Percentiles rank a stretch among this genome's conserved stretches.
Evolutionary conservation across 2,329 filamentous ascomycete species (phyloP).

Genomic region (Lecanicillium sp.): DNA sequence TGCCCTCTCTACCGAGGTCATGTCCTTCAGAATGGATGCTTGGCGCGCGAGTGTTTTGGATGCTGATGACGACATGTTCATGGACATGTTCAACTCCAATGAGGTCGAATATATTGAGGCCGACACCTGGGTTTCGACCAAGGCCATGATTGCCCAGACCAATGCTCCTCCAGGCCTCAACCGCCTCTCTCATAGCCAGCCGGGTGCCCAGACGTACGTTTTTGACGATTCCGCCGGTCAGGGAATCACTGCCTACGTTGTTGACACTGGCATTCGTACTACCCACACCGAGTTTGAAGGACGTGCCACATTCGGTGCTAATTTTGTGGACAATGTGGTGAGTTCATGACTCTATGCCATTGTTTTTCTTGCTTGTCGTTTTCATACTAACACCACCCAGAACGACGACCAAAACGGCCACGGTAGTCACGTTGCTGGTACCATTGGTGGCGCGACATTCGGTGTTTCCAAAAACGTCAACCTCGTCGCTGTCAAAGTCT

Average conservation of each 20-base stretch:
- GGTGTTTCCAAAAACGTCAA: constrained; percentile 47
- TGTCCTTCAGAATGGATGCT: constrained; percentile 35
- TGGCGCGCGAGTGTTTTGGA: constrained; percentile 48
- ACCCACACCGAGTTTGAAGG: constrained; percentile 41
- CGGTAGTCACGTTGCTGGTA: constrained; percentile 49
- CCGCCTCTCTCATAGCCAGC: constrained; percentile 38
- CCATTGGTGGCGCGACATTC: constrained; percentile 45
- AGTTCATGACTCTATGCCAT: constrained; percentile 14
- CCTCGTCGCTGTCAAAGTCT: constrained; percentile 43
- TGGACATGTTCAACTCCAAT: constrained; percentile 36
- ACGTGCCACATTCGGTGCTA: constrained; percentile 37
- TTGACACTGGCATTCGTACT: constrained; percentile 49
- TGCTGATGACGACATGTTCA: constrained; percentile 40
- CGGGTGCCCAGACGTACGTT: constrained; percentile 29
- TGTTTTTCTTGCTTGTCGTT: too few species aligned
- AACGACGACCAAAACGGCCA: constrained; percentile 46
- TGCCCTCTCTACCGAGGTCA: constrained; percentile 37
- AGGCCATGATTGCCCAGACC: constrained; percentile 38
- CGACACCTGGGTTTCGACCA: constrained; percentile 38
- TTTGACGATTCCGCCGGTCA: constrained; percentile 32
- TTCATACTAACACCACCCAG: constrained; percentile 10
- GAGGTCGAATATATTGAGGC: constrained; percentile 47
- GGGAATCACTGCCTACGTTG: constrained; percentile 45
- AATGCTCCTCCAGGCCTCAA: constrained; percentile 45
- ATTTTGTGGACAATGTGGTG: constrained; percentile 34